Base-by-base conservation (phyloP, 352 stramenopile species). In the Phytophthora hybrid region DNA sequence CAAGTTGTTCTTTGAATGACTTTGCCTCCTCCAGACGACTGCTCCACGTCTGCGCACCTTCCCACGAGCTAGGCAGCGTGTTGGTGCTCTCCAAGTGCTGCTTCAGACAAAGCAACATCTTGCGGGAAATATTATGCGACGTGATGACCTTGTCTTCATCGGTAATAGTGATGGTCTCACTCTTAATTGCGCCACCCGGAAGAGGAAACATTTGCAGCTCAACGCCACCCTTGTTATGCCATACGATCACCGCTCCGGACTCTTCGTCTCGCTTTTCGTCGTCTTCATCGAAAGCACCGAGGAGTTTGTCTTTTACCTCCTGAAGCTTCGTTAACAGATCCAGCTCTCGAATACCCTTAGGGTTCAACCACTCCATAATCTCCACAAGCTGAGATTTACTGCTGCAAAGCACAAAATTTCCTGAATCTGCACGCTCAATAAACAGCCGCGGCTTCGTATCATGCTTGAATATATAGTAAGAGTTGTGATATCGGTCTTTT, bases 391-490 rank as follows among this genome's bases (percentile, higher is more conserved):
- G 66, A 4, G 68, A 56, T 63, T 80, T 72, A 14, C 70, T 79
- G 9, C 58, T 79, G 54, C 85, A 89, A 26, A 87, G 63, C 5
- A 86, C 68, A 39, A 94, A 91, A 34, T 90, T 75, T 29, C 89
- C 89, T 8, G 83, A 79, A 26, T 93, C 85, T 52, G 70, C 82
- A 51, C 83, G 82, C 57, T 94, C 86, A 21, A 96, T 83, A 21
- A 92, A 96, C 44, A 93, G 59, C 5, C 85, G 76, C 14, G 76
- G 66, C n/a, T 79, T 81, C 7, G 73, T 82, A 74, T 93, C 88
- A 37, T 90, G 81, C 58, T 84, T 85, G 68, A 96, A 96, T 46
- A 90, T 74, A 76, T 82, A 96, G 60, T 96, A 96, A 9, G 82
- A 82, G 60, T 93, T 93, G 74, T 93, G 87, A 31, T 83, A 94